These are phyloP conservation scores for Exidia glandulosa DNA, from an alignment of 768 basidiomycete genomes.

Conservation along the genomic window DNA sequence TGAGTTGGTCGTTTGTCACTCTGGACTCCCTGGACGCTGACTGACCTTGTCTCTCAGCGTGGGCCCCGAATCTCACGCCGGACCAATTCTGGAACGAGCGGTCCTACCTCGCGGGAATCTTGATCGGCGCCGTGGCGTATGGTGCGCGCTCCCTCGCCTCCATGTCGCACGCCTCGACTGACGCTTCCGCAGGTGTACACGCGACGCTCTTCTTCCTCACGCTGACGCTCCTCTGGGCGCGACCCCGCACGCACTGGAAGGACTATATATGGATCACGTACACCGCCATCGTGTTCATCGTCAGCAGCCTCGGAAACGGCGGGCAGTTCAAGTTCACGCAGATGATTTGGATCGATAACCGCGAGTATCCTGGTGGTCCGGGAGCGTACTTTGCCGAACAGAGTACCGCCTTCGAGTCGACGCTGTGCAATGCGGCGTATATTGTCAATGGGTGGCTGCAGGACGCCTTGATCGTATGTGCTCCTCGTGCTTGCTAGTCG, in stretches of 20 bases:
- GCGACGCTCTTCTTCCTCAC: not conserved
- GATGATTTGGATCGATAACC: conserved; percentile 17
- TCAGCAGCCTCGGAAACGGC: conserved; percentile 17
- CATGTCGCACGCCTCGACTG: not conserved
- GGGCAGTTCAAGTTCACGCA: conserved; percentile 18
- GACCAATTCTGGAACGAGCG: not conserved
- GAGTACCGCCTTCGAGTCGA: conserved; percentile 14
- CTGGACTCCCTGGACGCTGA: too few relatives aligned
- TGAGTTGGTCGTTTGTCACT: too few relatives aligned
- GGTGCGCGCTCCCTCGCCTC: not conserved
- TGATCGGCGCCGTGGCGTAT: not conserved
- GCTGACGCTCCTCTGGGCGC: not conserved
- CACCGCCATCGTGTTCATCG: conserved; percentile 11
- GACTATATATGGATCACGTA: not conserved
- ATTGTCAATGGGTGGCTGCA: conserved; percentile 16
- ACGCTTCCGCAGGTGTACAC: not conserved
- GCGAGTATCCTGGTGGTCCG: conserved; percentile 15
- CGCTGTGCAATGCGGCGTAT: conserved; percentile 15
- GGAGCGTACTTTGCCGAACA: conserved; percentile 11
- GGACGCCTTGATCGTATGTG: conserved; percentile 6
- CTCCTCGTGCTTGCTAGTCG: not conserved
- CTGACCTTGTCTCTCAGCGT: too few relatives aligned
- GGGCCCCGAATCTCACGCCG: not conserved
- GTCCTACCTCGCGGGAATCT: not conserved
- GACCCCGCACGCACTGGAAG: not conserved